Evolutionary conservation across 768 basidiomycete species (phyloP).

Genomic region (Hortiboletus campestris): DNA sequence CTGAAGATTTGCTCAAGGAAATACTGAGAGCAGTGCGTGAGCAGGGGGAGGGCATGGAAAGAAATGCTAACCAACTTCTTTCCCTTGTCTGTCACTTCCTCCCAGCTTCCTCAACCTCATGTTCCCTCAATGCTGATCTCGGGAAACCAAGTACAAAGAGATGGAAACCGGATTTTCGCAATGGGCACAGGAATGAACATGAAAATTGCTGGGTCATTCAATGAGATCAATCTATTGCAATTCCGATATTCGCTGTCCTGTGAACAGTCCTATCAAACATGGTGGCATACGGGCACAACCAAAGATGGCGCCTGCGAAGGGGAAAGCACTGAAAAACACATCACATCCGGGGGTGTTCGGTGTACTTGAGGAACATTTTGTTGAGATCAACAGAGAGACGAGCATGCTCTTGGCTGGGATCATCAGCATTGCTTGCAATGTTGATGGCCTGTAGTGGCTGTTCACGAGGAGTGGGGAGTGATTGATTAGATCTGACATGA

Average conservation of each 20-base stretch:
- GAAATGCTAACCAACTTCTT: background rate
- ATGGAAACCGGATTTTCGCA: too few relatives aligned
- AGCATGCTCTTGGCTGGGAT: conserved; percentile 70
- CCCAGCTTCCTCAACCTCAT: conserved; percentile 74
- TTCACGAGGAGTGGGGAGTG: conserved; percentile 32
- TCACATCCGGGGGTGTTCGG: conserved; percentile 96
- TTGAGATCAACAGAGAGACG: conserved; percentile 68
- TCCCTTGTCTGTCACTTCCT: conserved; percentile 32
- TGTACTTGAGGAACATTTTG: conserved; percentile 88
- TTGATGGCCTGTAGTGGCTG: conserved; percentile 46
- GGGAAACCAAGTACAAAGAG: too few relatives aligned
- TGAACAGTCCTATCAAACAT: too few relatives aligned
- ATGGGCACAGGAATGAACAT: too few relatives aligned
- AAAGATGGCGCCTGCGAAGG: too few relatives aligned
- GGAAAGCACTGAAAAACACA: too few relatives aligned
- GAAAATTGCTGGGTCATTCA: too few relatives aligned
- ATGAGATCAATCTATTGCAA: too few relatives aligned
- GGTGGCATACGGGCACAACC: too few relatives aligned
- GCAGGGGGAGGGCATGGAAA: conserved; percentile 45
- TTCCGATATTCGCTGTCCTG: too few relatives aligned
- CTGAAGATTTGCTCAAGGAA: conserved; percentile 26
- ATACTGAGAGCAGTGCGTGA: conserved; percentile 51
- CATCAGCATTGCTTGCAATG: conserved; percentile 65
- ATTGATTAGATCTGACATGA: conserved; percentile 67
- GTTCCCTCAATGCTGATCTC: conserved; percentile 75